Conservation (phyloP, 306 rosid species). For the Vigna unguiculata region DNA sequence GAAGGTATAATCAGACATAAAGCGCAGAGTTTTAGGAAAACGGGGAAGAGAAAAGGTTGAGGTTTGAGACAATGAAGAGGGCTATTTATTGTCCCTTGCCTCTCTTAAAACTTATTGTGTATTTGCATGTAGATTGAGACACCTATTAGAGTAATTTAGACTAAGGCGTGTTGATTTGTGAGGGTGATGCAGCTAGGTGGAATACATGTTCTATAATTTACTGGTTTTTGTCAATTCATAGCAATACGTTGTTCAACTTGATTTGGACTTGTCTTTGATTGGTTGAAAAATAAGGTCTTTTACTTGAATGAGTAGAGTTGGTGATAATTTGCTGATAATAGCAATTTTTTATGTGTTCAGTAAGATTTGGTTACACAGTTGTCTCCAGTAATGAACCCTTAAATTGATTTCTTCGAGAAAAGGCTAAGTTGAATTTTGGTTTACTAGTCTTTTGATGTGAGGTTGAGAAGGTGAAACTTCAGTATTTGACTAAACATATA, state of each 20-base stretch:
- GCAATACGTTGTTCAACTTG: constrained; percentile 34
- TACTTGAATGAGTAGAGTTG: not conserved
- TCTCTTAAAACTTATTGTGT: constrained; percentile 34
- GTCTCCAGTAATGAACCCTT: constrained; percentile 10
- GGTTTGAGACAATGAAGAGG: constrained; percentile 22
- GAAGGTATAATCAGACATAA: constrained; percentile 55
- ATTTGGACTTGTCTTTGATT: constrained; percentile 36
- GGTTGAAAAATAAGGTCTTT: not conserved
- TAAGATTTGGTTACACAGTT: constrained; percentile 25
- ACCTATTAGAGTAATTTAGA: constrained; percentile 6
- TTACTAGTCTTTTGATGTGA: constrained; percentile 12
- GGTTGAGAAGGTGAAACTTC: not conserved
- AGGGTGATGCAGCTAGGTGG: constrained; percentile 22
- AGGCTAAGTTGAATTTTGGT: constrained; percentile 19
- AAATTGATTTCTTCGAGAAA: constrained; percentile 6
- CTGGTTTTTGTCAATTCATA: constrained; percentile 33
- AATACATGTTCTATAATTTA: not conserved
- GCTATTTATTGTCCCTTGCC: constrained; percentile 37
- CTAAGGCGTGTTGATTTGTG: constrained; percentile 16
- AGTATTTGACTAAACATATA: not conserved
- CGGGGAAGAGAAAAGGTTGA: constrained; percentile 14
- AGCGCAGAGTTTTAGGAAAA: constrained; percentile 39
- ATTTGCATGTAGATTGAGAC: constrained; percentile 38
- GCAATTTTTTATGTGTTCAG: constrained; percentile 25
- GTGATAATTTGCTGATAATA: not conserved